Percentiles rank a stretch among this genome's conserved stretches.
phyloP scores from a whole-genome alignment of 495 filamentous ascomycete species.

The Geoglossum glabrum region DNA sequence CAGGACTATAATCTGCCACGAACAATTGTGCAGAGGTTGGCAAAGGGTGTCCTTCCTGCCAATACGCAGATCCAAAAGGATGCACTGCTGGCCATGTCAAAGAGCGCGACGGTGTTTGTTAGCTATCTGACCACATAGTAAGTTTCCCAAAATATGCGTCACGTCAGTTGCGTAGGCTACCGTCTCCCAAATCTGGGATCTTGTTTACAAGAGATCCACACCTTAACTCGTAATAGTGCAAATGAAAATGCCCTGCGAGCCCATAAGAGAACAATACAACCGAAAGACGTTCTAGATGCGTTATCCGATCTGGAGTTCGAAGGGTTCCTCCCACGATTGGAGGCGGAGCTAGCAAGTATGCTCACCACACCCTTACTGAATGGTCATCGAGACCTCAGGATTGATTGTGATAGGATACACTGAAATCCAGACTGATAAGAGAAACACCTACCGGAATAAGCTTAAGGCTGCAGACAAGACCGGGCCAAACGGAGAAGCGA shows the following conservation, averaged over 20 bases:
- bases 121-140: conserved; percentile 76
- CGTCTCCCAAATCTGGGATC: background rate
- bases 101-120: conserved; percentile 86
- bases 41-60: conserved; percentile 88
- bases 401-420: conserved; percentile 23
- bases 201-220: background rate
- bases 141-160: conserved; percentile 13
- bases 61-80: conserved; percentile 92
- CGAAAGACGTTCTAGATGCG: conserved; percentile 64
- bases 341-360: conserved; percentile 41
- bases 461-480: conserved; percentile 25
- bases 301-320: conserved; percentile 70
- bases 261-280: conserved; percentile 70
- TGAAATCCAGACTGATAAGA: conserved; percentile 42
- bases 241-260: conserved; percentile 47
- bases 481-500: conserved; percentile 6
- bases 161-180: background rate
- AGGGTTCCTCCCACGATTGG: conserved; percentile 42
- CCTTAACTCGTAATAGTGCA: conserved; percentile 29
- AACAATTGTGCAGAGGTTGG: conserved; percentile 80
- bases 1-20: conserved; percentile 85
- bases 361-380: conserved; percentile 1
- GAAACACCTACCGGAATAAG: conserved; percentile 35
- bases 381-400: background rate
- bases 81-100: conserved; percentile 74